These are phyloP conservation scores for Gentiana dahurica DNA, from an alignment of 257 asterid species.

Conservation along the genomic window DNA sequence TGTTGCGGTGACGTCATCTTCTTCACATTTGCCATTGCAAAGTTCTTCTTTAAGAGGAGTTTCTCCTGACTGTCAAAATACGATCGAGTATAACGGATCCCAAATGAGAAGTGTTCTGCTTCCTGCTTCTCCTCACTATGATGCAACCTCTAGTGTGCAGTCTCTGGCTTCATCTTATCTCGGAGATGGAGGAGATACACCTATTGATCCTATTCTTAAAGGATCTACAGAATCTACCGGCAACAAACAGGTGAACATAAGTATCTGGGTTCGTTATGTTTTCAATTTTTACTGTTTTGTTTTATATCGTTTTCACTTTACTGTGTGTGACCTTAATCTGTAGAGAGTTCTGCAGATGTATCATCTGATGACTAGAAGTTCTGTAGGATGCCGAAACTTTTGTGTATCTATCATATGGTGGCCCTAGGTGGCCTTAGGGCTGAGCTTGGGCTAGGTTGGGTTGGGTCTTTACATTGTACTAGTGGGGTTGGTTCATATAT, in stretches of 20 bases:
- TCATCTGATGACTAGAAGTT: no score
- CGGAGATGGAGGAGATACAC: slow-evolving; percentile 67
- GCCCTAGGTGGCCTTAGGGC: no score
- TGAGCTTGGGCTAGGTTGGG: no score
- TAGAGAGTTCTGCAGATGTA: no score
- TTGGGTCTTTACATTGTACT: no score
- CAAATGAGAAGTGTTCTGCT: slow-evolving; percentile 51
- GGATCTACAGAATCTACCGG: slow-evolving; percentile 55
- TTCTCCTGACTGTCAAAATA: slow-evolving; percentile 46
- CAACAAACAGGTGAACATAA: slow-evolving; percentile 52
- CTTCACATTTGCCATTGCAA: slow-evolving; percentile 50
- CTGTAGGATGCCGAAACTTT: no score
- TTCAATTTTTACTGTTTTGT: no score
- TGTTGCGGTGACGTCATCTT: slow-evolving; percentile 33
- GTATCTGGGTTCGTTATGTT: slow-evolving; percentile 1
- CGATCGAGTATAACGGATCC: slow-evolving; percentile 40
- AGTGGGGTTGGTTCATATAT: no score
- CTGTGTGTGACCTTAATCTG: no score
- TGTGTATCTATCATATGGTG: no score
- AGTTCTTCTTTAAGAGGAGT: slow-evolving; percentile 50
- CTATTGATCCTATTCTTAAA: slow-evolving; percentile 73
- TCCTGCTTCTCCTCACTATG: slow-evolving; percentile 67
- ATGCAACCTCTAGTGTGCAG: slow-evolving; percentile 49
- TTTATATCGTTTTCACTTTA: no score
- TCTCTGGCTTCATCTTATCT: slow-evolving; percentile 60